A percentile compares a stretch with the other conserved stretches of the same genome.
phyloP scores from a whole-genome alignment of 306 rosid genomes.

The Luffa aegyptiaca region DNA sequence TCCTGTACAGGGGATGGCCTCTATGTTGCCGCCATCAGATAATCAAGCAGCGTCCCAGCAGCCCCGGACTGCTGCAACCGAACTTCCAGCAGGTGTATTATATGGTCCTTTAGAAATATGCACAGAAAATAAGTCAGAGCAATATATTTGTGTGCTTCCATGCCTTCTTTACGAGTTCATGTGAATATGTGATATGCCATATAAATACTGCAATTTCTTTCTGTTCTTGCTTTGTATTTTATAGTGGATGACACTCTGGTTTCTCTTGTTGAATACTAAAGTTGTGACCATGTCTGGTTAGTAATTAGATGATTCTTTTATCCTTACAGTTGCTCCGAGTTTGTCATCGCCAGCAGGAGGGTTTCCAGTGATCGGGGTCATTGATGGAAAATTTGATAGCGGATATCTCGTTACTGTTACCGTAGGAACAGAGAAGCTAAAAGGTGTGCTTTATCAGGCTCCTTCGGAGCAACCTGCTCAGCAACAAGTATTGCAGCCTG shows the following conservation, averaged over 20 bases:
- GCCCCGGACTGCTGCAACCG: conserved; percentile 23
- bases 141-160: not conserved
- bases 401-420: conserved; percentile 86
- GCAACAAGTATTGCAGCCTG: conserved; percentile 17
- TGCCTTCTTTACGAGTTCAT: not conserved
- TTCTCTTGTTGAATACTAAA: not conserved
- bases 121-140: not conserved
- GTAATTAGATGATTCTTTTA: not conserved
- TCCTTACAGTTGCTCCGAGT: conserved; percentile 17
- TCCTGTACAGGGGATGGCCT: conserved; percentile 22
- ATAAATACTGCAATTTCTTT: not conserved
- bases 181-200: not conserved
- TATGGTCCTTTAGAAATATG: not conserved
- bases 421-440: conserved; percentile 61
- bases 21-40: conserved; percentile 23
- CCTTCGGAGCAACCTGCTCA: conserved; percentile 22
- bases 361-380: conserved; percentile 51
- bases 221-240: not conserved
- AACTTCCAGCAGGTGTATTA: conserved; percentile 45
- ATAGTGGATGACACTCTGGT: not conserved
- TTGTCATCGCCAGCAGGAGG: conserved; percentile 27
- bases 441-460: conserved; percentile 69
- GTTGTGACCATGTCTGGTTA: not conserved
- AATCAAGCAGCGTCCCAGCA: conserved; percentile 32
- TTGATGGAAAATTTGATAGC: conserved; percentile 86